Evolutionary conservation across 164 flowering plant species (phyloP), one percentile per base, ranked within the genome.

Genomic region (Aristolochia contorta): DNA sequence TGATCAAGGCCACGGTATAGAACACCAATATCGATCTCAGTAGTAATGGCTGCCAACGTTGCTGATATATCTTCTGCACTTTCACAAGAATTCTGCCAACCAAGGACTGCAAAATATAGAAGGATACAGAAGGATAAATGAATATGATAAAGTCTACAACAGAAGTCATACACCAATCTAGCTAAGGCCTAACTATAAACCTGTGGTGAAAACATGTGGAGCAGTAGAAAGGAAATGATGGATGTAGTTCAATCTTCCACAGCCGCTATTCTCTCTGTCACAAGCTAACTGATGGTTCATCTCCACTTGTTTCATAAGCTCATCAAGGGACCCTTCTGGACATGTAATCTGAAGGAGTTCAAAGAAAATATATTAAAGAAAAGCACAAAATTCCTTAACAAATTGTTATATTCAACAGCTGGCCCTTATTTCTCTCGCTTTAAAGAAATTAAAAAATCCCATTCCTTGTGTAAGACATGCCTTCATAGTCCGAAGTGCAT

Each of bases 31-130:
- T 94, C 97, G 63, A 94, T 72, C 64, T 85, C 88, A 24, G 90
- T 78, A 57, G 73, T 68, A 48, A 94, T 69, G 33, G 95, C 89
- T 54, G 85, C 80, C 72, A 94, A 67, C 57, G 99, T 94, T 32
- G 91, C 97, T 64, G 64, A 68, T 75, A 94, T 94, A 78, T 91
- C 97, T 32, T 78, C 87, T 51, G 69, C 78, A 70, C 73, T 80
- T 72, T 94, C 99, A 65, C 84, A 74, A 24, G 95, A 91, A 63
- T 84, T 85, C 73, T 94, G 99, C 99, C 97, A 94, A 53, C 99
- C 99, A 55, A 94, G 67, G 75, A 94, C 99, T 94, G 83, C 77
- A 82, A 74, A 12, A 53, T 27, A 53, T 23, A 37, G 10, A 37
- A 37, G 12, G 15, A 53, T 53, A 22, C 16, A 53, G 3, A 22